phyloP scores from a whole-genome alignment of 2,329 filamentous ascomycete species.

The Chaetomiaceae sp. region DNA sequence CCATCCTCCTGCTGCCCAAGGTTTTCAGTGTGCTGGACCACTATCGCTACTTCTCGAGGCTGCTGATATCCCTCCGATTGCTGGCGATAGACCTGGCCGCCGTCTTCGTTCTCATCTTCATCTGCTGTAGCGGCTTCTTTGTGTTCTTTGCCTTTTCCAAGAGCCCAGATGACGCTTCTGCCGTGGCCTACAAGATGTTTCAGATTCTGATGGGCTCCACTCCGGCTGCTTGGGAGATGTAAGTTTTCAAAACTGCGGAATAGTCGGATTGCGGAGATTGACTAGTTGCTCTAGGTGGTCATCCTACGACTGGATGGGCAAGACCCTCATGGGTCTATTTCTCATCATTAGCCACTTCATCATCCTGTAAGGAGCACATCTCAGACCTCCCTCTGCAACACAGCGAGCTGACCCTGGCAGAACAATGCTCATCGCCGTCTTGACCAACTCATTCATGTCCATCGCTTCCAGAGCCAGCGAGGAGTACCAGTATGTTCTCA shows the following conservation, averaged over 20 bases:
- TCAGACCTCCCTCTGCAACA: not conserved
- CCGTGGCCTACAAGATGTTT: constrained; percentile 85
- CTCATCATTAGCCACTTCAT: constrained; percentile 94
- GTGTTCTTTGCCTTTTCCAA: constrained; percentile 86
- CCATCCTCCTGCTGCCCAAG: constrained; percentile 81
- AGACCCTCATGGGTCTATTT: constrained; percentile 71
- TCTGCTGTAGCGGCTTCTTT: constrained; percentile 90
- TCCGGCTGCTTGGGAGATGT: constrained; percentile 89
- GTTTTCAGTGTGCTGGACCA: constrained; percentile 92
- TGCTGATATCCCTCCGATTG: constrained; percentile 87
- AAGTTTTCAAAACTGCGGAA: constrained; percentile 30
- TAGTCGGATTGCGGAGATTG: not conserved
- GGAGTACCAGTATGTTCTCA: constrained; percentile 66
- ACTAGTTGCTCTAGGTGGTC: constrained; percentile 49
- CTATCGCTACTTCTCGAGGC: constrained; percentile 92
- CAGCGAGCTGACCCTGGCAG: constrained; percentile 32
- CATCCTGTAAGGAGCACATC: constrained; percentile 59
- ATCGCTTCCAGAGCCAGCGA: constrained; percentile 91
- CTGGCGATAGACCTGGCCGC: constrained; percentile 90
- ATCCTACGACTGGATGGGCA: constrained; percentile 73
- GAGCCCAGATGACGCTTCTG: constrained; percentile 62
- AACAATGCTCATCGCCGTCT: constrained; percentile 89
- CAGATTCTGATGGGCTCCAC: constrained; percentile 96
- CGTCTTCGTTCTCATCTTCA: constrained; percentile 76
- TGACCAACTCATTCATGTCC: constrained; percentile 94